Conservation (phyloP, 768 basidiomycete genomes). For the Trametes meyenii region DNA sequence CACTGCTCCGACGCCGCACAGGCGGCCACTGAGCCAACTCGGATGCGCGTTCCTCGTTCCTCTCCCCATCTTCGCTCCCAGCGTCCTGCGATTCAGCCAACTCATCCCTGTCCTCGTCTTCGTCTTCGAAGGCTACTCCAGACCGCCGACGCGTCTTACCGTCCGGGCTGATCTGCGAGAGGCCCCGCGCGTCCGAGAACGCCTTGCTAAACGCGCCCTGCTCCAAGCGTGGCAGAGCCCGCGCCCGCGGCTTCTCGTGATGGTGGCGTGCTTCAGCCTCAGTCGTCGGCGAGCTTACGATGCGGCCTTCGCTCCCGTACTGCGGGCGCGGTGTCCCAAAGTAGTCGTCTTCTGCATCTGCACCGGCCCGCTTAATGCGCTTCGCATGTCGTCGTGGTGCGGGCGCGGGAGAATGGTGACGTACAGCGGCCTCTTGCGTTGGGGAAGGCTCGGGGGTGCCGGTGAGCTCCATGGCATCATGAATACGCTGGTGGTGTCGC, state of each 20-base stretch:
- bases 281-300: slow-evolving; percentile 7
- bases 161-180: background rate
- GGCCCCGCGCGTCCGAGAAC: slow-evolving; percentile 25
- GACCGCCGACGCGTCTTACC: slow-evolving; percentile 11
- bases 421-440: slow-evolving; percentile 5
- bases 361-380: slow-evolving; percentile 1
- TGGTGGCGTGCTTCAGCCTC: slow-evolving; percentile 11
- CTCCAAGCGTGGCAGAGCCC: slow-evolving; percentile 27
- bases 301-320: background rate
- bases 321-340: slow-evolving; percentile 13
- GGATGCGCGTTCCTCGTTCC: slow-evolving; percentile 2
- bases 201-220: slow-evolving; percentile 31
- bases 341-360: slow-evolving; percentile 4
- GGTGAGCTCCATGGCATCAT: background rate
- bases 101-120: background rate
- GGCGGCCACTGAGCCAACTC: slow-evolving; percentile 21
- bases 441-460: slow-evolving; percentile 16
- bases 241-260: background rate
- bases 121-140: slow-evolving; percentile 13
- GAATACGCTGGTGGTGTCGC: background rate
- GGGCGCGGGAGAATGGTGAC: slow-evolving; percentile 3
- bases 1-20: background rate
- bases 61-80: slow-evolving; percentile 2
- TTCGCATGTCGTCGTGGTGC: slow-evolving; percentile 8
- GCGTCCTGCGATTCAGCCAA: background rate